phyloP scores from a whole-genome alignment of 352 stramenopile genomes.

The Globisporangium barbulae region DNA sequence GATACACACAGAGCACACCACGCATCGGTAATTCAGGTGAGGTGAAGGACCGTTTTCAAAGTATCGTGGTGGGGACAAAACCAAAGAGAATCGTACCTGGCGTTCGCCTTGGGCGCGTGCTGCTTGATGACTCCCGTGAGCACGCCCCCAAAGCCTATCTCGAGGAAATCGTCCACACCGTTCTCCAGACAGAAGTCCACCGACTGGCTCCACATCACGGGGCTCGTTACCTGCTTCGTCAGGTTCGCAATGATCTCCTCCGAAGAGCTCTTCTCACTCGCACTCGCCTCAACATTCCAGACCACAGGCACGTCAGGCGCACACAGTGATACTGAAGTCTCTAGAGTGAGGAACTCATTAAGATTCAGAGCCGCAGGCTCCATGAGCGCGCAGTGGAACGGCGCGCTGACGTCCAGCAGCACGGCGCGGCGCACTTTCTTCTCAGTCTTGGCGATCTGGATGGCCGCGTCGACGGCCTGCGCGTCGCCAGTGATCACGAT shows the following conservation, averaged over 20 bases:
- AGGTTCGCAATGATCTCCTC: slow-evolving; percentile 43
- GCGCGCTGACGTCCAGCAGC: slow-evolving; percentile 74
- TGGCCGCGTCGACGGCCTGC: slow-evolving; percentile 44
- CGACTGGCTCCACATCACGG: slow-evolving; percentile 79
- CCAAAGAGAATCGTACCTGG: slow-evolving; percentile 14
- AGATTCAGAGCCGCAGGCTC: slow-evolving; percentile 53
- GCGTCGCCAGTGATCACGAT: slow-evolving; percentile 72
- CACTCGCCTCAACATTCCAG: slow-evolving; percentile 72
- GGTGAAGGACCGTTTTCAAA: too few relatives aligned
- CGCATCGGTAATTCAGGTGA: not conserved
- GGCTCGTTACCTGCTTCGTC: slow-evolving; percentile 54
- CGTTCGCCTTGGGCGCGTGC: slow-evolving; percentile 34
- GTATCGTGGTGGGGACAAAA: not conserved
- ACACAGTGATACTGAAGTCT: slow-evolving; percentile 24
- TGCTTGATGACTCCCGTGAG: slow-evolving; percentile 76
- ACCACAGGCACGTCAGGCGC: slow-evolving; percentile 59
- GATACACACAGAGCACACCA: slow-evolving; percentile 4
- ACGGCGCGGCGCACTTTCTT: slow-evolving; percentile 72
- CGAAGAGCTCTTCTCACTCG: slow-evolving; percentile 31
- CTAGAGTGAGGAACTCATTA: slow-evolving; percentile 23
- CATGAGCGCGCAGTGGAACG: slow-evolving; percentile 86
- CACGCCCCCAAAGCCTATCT: slow-evolving; percentile 68
- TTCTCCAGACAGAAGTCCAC: slow-evolving; percentile 68
- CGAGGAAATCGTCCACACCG: slow-evolving; percentile 51
- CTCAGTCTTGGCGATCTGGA: slow-evolving; percentile 55